Percentiles rank a stretch among this genome's conserved stretches.
These are phyloP conservation scores for Ocimum tenuiflorum DNA, from an alignment of 257 asterid species.

Conservation along the genomic window DNA sequence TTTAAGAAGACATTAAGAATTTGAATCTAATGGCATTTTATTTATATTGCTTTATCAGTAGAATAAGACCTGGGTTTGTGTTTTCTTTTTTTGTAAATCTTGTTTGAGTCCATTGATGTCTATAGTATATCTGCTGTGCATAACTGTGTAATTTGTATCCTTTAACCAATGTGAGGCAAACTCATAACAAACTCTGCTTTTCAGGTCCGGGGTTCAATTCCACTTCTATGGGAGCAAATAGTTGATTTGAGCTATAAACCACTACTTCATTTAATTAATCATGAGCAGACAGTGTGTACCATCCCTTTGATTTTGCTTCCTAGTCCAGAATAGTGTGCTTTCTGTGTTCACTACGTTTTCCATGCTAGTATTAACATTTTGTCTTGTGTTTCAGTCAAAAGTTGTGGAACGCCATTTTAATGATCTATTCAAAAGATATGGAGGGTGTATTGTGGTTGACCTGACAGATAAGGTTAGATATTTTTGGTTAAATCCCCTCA, in stretches of 20 bases:
- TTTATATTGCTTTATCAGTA: not conserved
- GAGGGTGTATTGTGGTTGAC: slow-evolving; percentile 77
- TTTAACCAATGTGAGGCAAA: slow-evolving; percentile 5
- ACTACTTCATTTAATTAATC: slow-evolving; percentile 60
- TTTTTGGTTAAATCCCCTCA: slow-evolving; percentile 15
- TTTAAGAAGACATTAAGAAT: not conserved
- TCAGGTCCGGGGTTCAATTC: slow-evolving; percentile 96
- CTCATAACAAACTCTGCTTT: slow-evolving; percentile 21
- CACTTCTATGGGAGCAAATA: slow-evolving; percentile 98
- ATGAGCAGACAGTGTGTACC: slow-evolving; percentile 68
- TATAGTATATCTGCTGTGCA: not conserved
- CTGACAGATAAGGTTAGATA: slow-evolving; percentile 73
- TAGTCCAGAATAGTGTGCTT: not conserved
- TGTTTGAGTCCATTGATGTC: not conserved
- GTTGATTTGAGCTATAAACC: slow-evolving; percentile 99
- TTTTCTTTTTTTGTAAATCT: not conserved
- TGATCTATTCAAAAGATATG: slow-evolving; percentile 86
- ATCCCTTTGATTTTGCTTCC: slow-evolving; percentile 15
- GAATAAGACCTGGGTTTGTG: not conserved
- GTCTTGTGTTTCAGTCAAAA: slow-evolving; percentile 45
- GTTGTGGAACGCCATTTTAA: slow-evolving; percentile 87
- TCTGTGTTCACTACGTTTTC: slow-evolving; percentile 1
- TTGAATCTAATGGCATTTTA: not conserved
- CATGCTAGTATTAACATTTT: slow-evolving; percentile 9
- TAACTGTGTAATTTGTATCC: not conserved